Evolutionary conservation across 352 stramenopile genomes (phyloP), one percentile per base, ranked within the genome.

Genomic region (Pythium guiyangense): DNA sequence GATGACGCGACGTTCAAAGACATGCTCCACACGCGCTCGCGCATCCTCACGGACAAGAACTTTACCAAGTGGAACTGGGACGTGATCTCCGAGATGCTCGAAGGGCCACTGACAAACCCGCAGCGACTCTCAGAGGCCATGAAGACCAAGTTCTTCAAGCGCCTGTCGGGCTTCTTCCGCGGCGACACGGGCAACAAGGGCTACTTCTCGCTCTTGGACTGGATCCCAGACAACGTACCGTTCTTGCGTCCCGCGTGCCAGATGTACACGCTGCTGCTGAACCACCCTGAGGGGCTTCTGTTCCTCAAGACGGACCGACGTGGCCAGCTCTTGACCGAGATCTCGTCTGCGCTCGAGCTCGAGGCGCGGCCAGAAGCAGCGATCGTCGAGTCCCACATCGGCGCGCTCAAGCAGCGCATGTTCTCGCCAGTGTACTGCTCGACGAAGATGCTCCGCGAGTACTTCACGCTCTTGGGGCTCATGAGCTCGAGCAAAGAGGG

Each of bases 71-170:
- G 88, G 88, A 94, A 96, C 60, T 96, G 88, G 88, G 84, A 94
- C 52, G 90, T 96, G 56, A 94, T 96, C 60, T 88, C 86, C 2
- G 86, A 96, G 55, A 73, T 96, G 64, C 66, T 96, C 0, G 86
- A 95, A 66, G 88, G 88, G 2, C 79, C 86, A n/a, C 63, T 96
- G 17, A 92, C 86, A 5, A 95, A 96, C 58, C 86, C 84, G 1
- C 80, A 91, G 51, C 76, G 87, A 8, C 73, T 94, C 1, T 94
- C 85, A 0, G 88, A 96, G 59, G 86, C 87, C 2, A 94, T 96
- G 83, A 94, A 93, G 64, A 96, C 88, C n/a, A 96, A 96, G 66
- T 96, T 96, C 57, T 95, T 96, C 61, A 96, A 96, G 62, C 84
- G 88, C 35, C 57, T 96, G 5, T 92, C 86, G 15, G 88, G 88